Conservation (phyloP, 2,329 filamentous ascomycete species). For the Aureobasidium sp. region DNA sequence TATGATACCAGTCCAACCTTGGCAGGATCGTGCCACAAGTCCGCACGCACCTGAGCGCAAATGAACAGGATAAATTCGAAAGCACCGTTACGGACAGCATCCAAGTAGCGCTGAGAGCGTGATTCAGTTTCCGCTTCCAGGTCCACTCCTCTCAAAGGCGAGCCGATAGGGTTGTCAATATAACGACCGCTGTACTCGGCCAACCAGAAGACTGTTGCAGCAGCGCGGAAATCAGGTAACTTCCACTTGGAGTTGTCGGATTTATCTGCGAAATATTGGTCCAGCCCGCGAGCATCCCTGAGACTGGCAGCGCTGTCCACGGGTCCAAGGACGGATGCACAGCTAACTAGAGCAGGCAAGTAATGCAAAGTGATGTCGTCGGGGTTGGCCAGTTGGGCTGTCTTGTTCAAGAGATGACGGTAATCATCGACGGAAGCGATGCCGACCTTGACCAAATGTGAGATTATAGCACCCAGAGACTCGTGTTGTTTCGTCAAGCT, state of each 20-base stretch:
- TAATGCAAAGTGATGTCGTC: constrained; percentile 70
- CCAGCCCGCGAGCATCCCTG: constrained; percentile 59
- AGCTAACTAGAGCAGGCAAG: constrained; percentile 67
- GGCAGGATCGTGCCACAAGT: constrained; percentile 81
- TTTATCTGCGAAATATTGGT: constrained; percentile 57
- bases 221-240: constrained; percentile 67
- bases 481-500: constrained; percentile 88
- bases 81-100: constrained; percentile 58
- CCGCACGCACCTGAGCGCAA: constrained; percentile 68
- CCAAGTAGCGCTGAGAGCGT: constrained; percentile 61
- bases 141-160: constrained; percentile 53
- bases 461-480: constrained; percentile 69
- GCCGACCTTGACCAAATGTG: constrained; percentile 66
- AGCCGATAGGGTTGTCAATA: constrained; percentile 58
- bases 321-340: constrained; percentile 70
- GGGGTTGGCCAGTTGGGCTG: constrained; percentile 67
- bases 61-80: constrained; percentile 87
- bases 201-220: constrained; percentile 76
- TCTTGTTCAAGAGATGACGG: constrained; percentile 54
- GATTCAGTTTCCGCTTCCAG: constrained; percentile 57
- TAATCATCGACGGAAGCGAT: constrained; percentile 66
- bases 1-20: constrained; percentile 73
- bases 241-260: constrained; percentile 63
- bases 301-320: constrained; percentile 61
- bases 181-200: constrained; percentile 90